phyloP scores from a whole-genome alignment of 2,329 filamentous ascomycete species.

The Stagonosporopsis cucurbitacearum region DNA sequence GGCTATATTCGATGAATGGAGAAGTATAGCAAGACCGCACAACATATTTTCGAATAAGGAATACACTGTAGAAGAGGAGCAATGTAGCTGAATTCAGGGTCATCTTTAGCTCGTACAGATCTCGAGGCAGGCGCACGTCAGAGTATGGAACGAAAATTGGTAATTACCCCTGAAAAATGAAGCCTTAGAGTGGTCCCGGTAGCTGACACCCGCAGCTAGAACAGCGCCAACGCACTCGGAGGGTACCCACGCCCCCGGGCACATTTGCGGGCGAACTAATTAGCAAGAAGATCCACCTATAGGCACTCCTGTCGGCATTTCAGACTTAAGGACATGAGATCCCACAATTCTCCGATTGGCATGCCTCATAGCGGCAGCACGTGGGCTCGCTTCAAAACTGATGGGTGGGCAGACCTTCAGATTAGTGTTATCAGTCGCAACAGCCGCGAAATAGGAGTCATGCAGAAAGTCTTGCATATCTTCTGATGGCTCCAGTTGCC shows the following conservation, averaged over 20 bases:
- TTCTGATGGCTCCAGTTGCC: constrained; percentile 82
- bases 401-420: constrained; percentile 41
- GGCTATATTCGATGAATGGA: neutral
- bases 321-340: constrained; percentile 39
- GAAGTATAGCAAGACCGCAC: neutral
- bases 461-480: constrained; percentile 85
- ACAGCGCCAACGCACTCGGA: constrained; percentile 38
- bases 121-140: no score
- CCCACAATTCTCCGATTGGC: constrained; percentile 47
- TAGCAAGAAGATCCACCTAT: constrained; percentile 59
- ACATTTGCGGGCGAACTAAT: constrained; percentile 57
- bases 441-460: constrained; percentile 58
- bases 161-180: neutral
- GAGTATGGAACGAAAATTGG: neutral
- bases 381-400: constrained; percentile 26
- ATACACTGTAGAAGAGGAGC: neutral
- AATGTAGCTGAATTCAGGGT: neutral
- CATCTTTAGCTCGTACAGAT: neutral
- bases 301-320: constrained; percentile 37
- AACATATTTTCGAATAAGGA: neutral
- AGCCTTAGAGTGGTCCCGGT: neutral
- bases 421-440: constrained; percentile 42
- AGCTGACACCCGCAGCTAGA: constrained; percentile 9
- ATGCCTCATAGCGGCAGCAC: constrained; percentile 40
- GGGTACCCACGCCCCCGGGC: constrained; percentile 37